These are phyloP conservation scores for Aspergillus versicolor DNA, from an alignment of 2,329 filamentous ascomycete genomes.

Conservation along the genomic window DNA sequence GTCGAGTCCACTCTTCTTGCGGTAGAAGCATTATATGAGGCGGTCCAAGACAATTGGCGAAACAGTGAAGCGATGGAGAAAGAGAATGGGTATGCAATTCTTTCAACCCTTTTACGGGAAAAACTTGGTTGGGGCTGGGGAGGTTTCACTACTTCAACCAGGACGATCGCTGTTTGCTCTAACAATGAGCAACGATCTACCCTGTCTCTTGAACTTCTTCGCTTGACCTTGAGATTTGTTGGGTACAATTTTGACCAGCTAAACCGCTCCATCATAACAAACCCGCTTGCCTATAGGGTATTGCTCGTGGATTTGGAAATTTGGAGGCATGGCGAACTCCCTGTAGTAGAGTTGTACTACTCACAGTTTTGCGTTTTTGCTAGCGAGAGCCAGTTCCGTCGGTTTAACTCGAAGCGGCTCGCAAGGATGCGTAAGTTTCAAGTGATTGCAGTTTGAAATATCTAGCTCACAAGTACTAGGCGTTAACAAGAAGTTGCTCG, in stretches of 20 bases:
- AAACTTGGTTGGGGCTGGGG: conserved; percentile 58
- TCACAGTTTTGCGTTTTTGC: conserved; percentile 87
- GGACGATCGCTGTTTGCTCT: conserved; percentile 36
- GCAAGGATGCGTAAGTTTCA: conserved; percentile 77
- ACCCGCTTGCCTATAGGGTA: conserved; percentile 89
- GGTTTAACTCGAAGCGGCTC: conserved; percentile 85
- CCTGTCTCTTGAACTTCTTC: conserved; percentile 63
- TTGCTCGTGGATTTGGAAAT: conserved; percentile 90
- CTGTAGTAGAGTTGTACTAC: conserved; percentile 87
- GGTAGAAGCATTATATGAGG: conserved; percentile 79
- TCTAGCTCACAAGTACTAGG: conserved; percentile 51
- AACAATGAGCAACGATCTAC: conserved; percentile 49
- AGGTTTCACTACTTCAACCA: conserved; percentile 42
- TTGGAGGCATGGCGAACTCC: conserved; percentile 76
- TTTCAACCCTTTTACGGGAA: conserved; percentile 78
- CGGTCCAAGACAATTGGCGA: conserved; percentile 87
- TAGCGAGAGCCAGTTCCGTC: conserved; percentile 83
- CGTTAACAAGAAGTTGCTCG: conserved; percentile 84
- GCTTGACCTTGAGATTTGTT: conserved; percentile 78
- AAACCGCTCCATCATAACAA: conserved; percentile 88
- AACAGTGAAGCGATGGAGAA: conserved; percentile 98
- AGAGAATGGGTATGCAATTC: conserved; percentile 87
- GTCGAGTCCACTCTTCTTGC: conserved; percentile 71
- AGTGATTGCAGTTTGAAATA: background rate
- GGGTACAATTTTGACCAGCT: conserved; percentile 81